Base-by-base conservation (phyloP, 2,329 filamentous ascomycete genomes). In the Lasiodiplodia citricola region DNA sequence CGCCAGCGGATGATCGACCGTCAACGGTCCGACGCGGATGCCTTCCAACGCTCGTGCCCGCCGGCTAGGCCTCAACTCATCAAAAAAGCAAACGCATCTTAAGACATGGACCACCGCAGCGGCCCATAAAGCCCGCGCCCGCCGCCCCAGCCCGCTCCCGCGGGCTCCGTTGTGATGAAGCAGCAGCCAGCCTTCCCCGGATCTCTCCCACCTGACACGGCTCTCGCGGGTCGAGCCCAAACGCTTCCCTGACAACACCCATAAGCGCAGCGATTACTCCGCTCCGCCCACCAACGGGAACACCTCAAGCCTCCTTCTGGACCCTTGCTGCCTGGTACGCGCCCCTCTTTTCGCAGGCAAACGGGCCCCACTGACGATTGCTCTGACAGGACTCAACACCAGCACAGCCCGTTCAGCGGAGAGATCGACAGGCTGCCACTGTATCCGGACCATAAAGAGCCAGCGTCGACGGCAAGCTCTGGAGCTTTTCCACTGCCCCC, bases 351-450 rank as follows among this genome's bases (percentile, higher is more conserved):
- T 18, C n/a, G 13, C 37, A 55, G 63, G 21, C 63, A 65, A 65
- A 28, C 62, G 38, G 18, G 23, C 44, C 18, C 31, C 23, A 56
- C 63, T 66, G 63, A 56, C 41, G 23, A 8, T 23, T 18, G 4
- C 13, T 25, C 18, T 23, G n/a, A 23, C 38, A 51, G 44, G 54
- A 57, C 64, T 56, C 51, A 57, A 56, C 52, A 57, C 52, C 64
- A 67, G 54, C 64, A 67, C 51, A 50, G 54, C 51, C 52, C 64
- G 52, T 52, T 28, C 52, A 66, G 64, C 64, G 64, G 52, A 66
- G 64, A 56, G 65, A 67, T 67, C 65, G 65, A 67, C 65, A 67
- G 65, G 65, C 65, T 58, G 52, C 64, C 35, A 37, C 52, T 57
- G 28, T 31, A 25, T 38, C 51, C 47, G 31, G 31, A n/a, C 44